Conservation (phyloP, 148 eudicot species). For the Rhododendron vialii region DNA sequence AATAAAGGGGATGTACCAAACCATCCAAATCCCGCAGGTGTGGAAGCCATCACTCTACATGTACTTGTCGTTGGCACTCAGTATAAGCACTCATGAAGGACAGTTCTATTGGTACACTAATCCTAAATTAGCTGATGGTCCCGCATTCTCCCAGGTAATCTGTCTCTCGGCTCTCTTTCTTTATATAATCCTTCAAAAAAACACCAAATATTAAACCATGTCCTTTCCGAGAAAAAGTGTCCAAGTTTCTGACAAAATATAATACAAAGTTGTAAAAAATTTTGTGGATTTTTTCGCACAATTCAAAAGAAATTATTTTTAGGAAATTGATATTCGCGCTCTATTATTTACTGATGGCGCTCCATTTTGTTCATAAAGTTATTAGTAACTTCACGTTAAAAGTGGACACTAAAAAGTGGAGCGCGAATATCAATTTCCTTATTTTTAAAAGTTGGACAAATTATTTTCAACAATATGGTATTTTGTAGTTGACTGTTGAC, state of each 20-base stretch:
- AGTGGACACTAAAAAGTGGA: too few relatives aligned
- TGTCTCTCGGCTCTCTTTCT: not conserved
- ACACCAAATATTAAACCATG: not conserved
- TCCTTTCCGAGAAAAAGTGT: not conserved
- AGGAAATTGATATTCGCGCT: too few relatives aligned
- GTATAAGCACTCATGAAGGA: slow-evolving; percentile 69
- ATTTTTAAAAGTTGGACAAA: not conserved
- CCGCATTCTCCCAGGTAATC: slow-evolving; percentile 55
- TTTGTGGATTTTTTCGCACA: not conserved
- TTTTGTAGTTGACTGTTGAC: not conserved
- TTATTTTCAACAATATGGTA: not conserved
- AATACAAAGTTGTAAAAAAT: not conserved
- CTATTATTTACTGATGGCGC: too few relatives aligned
- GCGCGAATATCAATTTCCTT: too few relatives aligned
- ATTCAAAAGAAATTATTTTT: not conserved
- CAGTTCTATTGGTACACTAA: slow-evolving; percentile 73
- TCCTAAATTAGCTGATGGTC: slow-evolving; percentile 36
- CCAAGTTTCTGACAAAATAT: not conserved
- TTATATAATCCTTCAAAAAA: not conserved
- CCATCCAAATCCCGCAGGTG: slow-evolving; percentile 50
- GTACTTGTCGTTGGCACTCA: slow-evolving; percentile 53
- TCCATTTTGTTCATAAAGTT: too few relatives aligned
- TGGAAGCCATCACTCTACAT: slow-evolving; percentile 73
- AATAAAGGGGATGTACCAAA: slow-evolving; percentile 40
- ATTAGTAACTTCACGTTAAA: too few relatives aligned